phyloP scores from a whole-genome alignment of 1,284 basidiomycete species.

The Golubevia sp. region DNA sequence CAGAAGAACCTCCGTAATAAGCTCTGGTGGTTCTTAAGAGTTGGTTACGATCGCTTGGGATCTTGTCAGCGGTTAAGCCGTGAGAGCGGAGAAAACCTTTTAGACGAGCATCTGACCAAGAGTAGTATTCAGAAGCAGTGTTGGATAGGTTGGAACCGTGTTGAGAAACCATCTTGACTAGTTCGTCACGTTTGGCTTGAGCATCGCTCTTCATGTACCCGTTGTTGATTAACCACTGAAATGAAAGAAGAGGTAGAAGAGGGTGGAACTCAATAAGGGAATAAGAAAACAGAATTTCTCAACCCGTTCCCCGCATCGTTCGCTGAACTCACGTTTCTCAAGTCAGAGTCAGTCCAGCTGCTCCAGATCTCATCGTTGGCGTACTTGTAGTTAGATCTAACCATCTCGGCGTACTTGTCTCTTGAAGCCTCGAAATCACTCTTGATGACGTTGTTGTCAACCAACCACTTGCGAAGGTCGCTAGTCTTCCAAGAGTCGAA shows the following conservation, averaged over 20 bases:
- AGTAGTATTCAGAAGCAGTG: conserved; percentile 41
- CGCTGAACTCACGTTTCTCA: conserved; percentile 2
- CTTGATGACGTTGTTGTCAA: conserved; percentile 45
- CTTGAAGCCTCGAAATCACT: conserved; percentile 36
- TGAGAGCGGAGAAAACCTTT: conserved; percentile 39
- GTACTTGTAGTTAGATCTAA: conserved; percentile 38
- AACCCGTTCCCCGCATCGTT: too few species aligned
- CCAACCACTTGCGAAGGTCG: conserved; percentile 45
- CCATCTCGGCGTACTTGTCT: conserved; percentile 36
- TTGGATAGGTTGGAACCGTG: conserved; percentile 28
- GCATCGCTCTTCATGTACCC: conserved; percentile 36
- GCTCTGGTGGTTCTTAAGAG: conserved; percentile 54
- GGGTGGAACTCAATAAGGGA: too few species aligned
- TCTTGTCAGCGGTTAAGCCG: conserved; percentile 34
- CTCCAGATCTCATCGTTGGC: conserved; percentile 32
- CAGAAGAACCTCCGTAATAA: conserved; percentile 22
- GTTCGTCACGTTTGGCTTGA: conserved; percentile 46
- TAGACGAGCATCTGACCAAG: conserved; percentile 50
- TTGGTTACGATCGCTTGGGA: conserved; percentile 44
- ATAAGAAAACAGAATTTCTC: too few species aligned
- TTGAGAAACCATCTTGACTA: conserved; percentile 19
- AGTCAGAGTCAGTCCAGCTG: conserved; percentile 42
- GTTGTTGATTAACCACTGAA: conserved; percentile 41
- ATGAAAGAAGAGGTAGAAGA: too few species aligned
- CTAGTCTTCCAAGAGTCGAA: conserved; percentile 51